phyloP scores from a whole-genome alignment of 352 stramenopile genomes.

The Pythium utonaiense region DNA sequence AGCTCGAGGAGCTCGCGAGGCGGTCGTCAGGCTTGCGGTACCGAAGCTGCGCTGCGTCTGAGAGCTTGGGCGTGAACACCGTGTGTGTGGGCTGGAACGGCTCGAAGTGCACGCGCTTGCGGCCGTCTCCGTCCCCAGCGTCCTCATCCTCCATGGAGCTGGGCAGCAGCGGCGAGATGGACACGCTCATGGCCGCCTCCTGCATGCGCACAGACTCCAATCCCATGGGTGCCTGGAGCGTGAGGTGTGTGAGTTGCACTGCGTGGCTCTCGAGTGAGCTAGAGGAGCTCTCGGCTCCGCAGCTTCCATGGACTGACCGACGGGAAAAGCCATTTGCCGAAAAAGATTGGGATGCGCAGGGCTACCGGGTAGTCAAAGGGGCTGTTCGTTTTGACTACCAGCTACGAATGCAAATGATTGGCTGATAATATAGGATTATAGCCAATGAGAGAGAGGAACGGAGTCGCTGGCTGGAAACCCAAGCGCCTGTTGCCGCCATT shows the following conservation, averaged over 20 bases:
- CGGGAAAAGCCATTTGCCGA: neutral
- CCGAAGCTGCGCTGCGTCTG: conserved; percentile 57
- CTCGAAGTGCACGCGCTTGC: conserved; percentile 73
- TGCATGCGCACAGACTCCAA: conserved; percentile 43
- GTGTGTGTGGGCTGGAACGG: conserved; percentile 83
- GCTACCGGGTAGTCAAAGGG: conserved; percentile 7
- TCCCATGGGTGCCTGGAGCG: conserved; percentile 25
- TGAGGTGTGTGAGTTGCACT: too few species aligned
- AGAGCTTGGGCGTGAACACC: conserved; percentile 77
- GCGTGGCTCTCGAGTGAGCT: too few species aligned
- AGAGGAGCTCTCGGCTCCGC: too few species aligned
- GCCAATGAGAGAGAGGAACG: conserved; percentile 12
- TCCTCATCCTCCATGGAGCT: conserved; percentile 74
- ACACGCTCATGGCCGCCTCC: conserved; percentile 57
- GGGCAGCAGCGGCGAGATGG: conserved; percentile 69
- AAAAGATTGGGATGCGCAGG: conserved; percentile 9
- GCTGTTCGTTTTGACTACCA: conserved; percentile 1
- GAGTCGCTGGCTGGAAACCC: conserved; percentile 15
- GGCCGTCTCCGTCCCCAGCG: conserved; percentile 11
- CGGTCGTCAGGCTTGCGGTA: conserved; percentile 83
- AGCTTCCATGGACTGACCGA: too few species aligned
- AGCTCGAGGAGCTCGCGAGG: conserved; percentile 49
- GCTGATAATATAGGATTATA: neutral
- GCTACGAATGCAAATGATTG: conserved; percentile 16
- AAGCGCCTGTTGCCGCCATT: conserved; percentile 1